Evolutionary conservation across 768 basidiomycete genomes (phyloP), one percentile per base, ranked within the genome.

Genomic region (Austroboletus festivus): DNA sequence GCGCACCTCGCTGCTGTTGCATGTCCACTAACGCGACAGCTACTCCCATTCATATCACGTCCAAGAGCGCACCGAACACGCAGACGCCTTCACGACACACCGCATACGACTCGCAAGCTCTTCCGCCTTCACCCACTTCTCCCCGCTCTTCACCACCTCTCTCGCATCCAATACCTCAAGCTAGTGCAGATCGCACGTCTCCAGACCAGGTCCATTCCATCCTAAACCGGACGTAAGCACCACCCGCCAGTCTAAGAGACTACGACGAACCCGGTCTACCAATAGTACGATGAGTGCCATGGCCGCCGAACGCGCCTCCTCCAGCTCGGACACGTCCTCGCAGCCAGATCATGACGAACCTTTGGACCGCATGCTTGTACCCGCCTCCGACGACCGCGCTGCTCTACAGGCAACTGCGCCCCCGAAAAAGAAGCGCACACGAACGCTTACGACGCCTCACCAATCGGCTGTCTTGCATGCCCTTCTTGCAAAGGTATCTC

Each of bases 401-500:
- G 62, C 68, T 16, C 41, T 35, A 1, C 67, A 68, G 3, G 50
- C 60, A n/a, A 43, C 73, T 18, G 61, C 64, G 22, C 64, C 64
- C 34, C 64, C 52, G 11, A 80, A 80, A 52, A 68, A 71, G 53
- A 89, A 89, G 76, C 88, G 88, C 68, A 90, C 89, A 60, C 78
- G 90, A 47, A 93, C 90, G 24, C 72, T 93, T 47, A 93, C 90
- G 34, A 93, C 90, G 9, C 88, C 90, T 8, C 87, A 92, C 60
- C 90, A 93, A 63, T 83, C 90, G 46, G 85, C 87, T 12, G 89
- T 90, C n/a, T 74, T 93, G 18, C 89, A 91, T 57, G 85, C 86
- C 5, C 76, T 93, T 39, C 78, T 93, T n/a, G 86, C 87, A 26
- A 83, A 91, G 82, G 90, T 91, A 70, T 56, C 67, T 8, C 19